Evolutionary conservation across 345 rosid genomes (phyloP), one percentile per base, ranked within the genome.

Genomic region (Euphorbia pulcherrima): DNA sequence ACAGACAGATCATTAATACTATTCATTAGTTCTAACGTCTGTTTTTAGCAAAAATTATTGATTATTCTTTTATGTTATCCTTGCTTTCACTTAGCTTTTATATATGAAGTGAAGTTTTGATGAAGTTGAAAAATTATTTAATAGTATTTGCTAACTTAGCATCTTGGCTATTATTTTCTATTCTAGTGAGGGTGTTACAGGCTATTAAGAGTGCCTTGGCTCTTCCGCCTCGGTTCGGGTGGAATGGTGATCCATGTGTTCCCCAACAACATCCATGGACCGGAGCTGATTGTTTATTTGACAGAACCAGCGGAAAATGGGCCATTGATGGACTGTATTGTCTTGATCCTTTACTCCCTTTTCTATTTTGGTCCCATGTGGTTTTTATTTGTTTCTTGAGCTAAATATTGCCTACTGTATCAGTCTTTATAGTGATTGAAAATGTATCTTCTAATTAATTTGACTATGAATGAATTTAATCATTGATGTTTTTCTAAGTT

Each of bases 241-340:
- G 99, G 99, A 95, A 95, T 77, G 99, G 97, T 54, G 99, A 95
- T 74, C 99, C 99, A n/a, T 95, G 99, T 80, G 97, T 95, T 80
- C 99, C 99, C 50, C 86, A 86, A 62, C 92, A 95, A 80, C 99
- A 95, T 84, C 99, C 99, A 48, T 95, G 99, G 99, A 87, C 77
- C 64, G 99, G 99, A 76, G 90, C 83, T 63, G 90, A 90, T 75
- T 95, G 99, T 82, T 90, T 80, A 30, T 76, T 83, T 18, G 86
- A 95, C 79, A 81, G 64, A 65, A 77, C 84, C 70, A 79, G 80
- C 79, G 74, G 79, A 80, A 86, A 80, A 83, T 95, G 97, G 97
- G 84, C 84, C 88, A 90, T 95, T 37, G 99, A 92, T 47, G 99
- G 97, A 78, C 97, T 95, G 99, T 95, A 95, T 64, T 66, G 65